Conservation (phyloP, 768 basidiomycete genomes). For the Termitomyces sp. region DNA sequence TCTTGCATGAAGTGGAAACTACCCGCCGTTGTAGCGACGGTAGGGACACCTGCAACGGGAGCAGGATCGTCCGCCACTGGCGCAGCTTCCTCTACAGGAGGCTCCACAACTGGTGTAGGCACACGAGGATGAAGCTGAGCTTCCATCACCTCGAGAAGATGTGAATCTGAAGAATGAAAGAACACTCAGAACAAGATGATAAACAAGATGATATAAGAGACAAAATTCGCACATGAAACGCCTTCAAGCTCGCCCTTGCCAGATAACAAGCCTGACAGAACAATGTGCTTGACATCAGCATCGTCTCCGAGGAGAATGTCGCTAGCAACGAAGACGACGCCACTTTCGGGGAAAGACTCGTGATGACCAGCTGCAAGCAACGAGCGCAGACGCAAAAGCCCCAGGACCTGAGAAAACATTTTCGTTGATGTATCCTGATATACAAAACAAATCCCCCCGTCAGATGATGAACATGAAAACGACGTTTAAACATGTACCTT, state of each 20-base stretch:
- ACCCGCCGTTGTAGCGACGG: slow-evolving; percentile 36
- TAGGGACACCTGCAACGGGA: slow-evolving; percentile 36
- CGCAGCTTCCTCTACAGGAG: slow-evolving; percentile 9
- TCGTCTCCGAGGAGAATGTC: slow-evolving; percentile 56
- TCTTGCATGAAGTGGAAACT: slow-evolving; percentile 80
- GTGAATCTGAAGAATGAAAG: slow-evolving; percentile 41
- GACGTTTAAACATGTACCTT: slow-evolving; percentile 37
- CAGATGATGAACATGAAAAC: background rate
- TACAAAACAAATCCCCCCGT: background rate
- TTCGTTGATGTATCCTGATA: slow-evolving; percentile 36
- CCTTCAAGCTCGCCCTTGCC: slow-evolving; percentile 57
- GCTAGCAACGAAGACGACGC: slow-evolving; percentile 46
- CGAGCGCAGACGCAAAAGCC: slow-evolving; percentile 54
- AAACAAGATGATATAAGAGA: slow-evolving; percentile 3
- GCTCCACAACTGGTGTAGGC: slow-evolving; percentile 33
- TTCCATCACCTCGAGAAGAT: slow-evolving; percentile 52
- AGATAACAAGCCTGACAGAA: slow-evolving; percentile 51
- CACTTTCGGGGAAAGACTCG: slow-evolving; percentile 41
- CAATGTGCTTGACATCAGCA: slow-evolving; percentile 38
- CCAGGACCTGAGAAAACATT: slow-evolving; percentile 46
- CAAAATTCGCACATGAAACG: slow-evolving; percentile 49
- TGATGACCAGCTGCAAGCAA: slow-evolving; percentile 40
- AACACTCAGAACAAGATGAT: slow-evolving; percentile 1
- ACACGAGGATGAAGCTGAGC: slow-evolving; percentile 43
- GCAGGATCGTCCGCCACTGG: slow-evolving; percentile 16